Evolutionary conservation across 2,329 filamentous ascomycete genomes (phyloP), one percentile per base, ranked within the genome.

Genomic region (Endoconidiophora laricicola): DNA sequence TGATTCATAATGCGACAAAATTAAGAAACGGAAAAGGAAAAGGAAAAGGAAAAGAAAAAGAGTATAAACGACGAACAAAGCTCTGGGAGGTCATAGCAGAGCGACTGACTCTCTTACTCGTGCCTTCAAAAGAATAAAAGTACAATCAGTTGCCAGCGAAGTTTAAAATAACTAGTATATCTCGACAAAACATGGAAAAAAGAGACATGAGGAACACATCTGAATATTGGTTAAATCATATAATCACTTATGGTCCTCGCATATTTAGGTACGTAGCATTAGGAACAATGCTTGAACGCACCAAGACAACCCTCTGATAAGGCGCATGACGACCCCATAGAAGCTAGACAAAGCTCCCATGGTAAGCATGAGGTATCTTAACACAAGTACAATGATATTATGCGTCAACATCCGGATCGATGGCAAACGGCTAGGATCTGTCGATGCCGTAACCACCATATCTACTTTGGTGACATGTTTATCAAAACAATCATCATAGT

Each of bases 231-330:
- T 33, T 33, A 12, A 33, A 33, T 33, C 7, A 33, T 9, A 7
- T 9, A 7, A 33, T 33, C 12, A 33, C 29, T 12, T 12, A 33
- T 23, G 44, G 16, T 22, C 29, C 24, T 16, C 29, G 23, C 4
- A 44, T 7, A 24, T 37, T 52, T 24, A 52, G 40, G 50, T 43
- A 33, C 51, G 45, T 29, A 55, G 38, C 36, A 52, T 46, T 16
- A 52, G 41, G 26, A 51, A 44, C 20, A 55, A 16, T 44, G 49
- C 29, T n/a, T 49, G 44, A 10, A 56, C 26, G 36, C 52, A 51
- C 54, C 54, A 56, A 12, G 49, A 29, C 16, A 56, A 10, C n/a
- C 48, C 54, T 22, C 45, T 41, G 33, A 50, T 44, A 22, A 50
- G 44, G 43, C 46, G 50, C 46, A 50, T 49, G 43, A 45, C 47